phyloP scores from a whole-genome alignment of 805 yeast species.

The Candida maltosa region DNA sequence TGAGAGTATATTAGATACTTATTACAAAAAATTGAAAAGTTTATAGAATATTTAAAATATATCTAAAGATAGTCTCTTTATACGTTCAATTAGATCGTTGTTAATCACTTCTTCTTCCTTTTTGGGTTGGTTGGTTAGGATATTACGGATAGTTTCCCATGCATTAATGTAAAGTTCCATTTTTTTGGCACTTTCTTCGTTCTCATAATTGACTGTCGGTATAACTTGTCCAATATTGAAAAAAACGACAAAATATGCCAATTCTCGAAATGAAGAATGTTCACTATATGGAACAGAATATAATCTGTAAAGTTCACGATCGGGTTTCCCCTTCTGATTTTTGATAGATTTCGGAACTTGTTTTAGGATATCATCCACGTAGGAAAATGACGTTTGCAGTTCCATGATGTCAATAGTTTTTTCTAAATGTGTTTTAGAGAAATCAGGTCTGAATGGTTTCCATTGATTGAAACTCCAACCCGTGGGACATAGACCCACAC shows the following conservation, averaged over 20 bases:
- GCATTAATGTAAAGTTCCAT: slow-evolving; percentile 31
- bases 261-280: slow-evolving; percentile 85
- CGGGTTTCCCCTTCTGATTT: slow-evolving; percentile 15
- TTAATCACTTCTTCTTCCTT: slow-evolving; percentile 5
- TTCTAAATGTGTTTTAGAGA: slow-evolving; percentile 6
- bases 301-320: slow-evolving; percentile 34
- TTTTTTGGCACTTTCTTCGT: slow-evolving; percentile 16
- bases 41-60: slow-evolving; percentile 6
- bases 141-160: slow-evolving; percentile 23
- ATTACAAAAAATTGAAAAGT: slow-evolving; percentile 11
- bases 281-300: slow-evolving; percentile 86
- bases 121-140: slow-evolving; percentile 9
- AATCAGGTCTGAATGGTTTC: slow-evolving; percentile 1
- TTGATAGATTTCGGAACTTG: slow-evolving; percentile 20
- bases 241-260: slow-evolving; percentile 59
- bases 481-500: slow-evolving; percentile 80
- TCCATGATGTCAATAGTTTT: slow-evolving; percentile 14
- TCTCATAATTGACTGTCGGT: slow-evolving; percentile 69
- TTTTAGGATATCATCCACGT: slow-evolving; percentile 27
- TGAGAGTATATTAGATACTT: slow-evolving; percentile 42
- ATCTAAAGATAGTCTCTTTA: slow-evolving; percentile 7
- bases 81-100: slow-evolving; percentile 1
- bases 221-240: slow-evolving; percentile 53
- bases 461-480: slow-evolving; percentile 70
- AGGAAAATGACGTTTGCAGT: slow-evolving; percentile 17